Conservation (phyloP, 495 filamentous ascomycete genomes). For the Aspergillus conjunctus region DNA sequence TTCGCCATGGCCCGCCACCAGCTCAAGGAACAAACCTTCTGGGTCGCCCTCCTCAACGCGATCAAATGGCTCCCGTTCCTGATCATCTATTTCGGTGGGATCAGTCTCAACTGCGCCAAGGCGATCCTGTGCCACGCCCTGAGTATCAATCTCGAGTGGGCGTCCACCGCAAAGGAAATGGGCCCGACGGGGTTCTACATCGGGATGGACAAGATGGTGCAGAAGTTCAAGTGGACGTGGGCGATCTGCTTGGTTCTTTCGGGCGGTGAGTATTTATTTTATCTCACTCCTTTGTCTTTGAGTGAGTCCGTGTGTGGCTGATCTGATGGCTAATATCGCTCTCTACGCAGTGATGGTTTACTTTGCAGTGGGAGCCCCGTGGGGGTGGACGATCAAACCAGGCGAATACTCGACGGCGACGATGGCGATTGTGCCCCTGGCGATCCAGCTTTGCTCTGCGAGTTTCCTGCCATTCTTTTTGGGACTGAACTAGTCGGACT, state of each 20-base stretch:
- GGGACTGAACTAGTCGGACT: slow-evolving; percentile 2
- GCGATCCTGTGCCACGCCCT: slow-evolving; percentile 10
- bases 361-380: slow-evolving; percentile 6
- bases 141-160: slow-evolving; percentile 10
- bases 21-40: slow-evolving; percentile 10
- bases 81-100: slow-evolving; percentile 12
- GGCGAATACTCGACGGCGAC: slow-evolving; percentile 7
- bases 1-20: slow-evolving; percentile 11
- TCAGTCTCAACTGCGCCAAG: slow-evolving; percentile 11
- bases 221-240: slow-evolving; percentile 14
- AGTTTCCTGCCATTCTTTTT: slow-evolving; percentile 3
- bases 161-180: slow-evolving; percentile 10
- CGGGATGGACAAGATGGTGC: slow-evolving; percentile 10
- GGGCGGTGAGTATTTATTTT: neutral
- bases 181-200: slow-evolving; percentile 10
- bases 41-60: neutral
- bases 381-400: slow-evolving; percentile 7
- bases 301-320: neutral
- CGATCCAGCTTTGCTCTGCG: slow-evolving; percentile 5
- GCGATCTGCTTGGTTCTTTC: neutral
- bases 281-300: neutral
- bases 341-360: slow-evolving; percentile 2
- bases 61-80: slow-evolving; percentile 9
- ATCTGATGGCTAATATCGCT: neutral
- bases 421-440: slow-evolving; percentile 8